phyloP scores from a whole-genome alignment of 106 monocot species.

The Dendrobium catenatum region DNA sequence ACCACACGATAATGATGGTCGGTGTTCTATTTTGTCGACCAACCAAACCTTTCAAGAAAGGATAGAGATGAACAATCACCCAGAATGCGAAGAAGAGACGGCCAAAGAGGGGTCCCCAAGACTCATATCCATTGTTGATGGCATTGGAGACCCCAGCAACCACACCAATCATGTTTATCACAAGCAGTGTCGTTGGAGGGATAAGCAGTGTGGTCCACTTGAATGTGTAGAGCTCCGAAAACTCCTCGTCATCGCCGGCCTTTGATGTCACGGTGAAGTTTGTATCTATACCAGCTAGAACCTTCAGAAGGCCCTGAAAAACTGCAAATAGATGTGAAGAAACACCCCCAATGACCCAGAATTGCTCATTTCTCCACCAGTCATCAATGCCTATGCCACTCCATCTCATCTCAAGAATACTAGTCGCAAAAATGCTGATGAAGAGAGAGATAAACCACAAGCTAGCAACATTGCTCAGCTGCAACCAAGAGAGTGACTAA shows the following conservation, averaged over 20 bases:
- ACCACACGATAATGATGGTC: conserved; percentile 82
- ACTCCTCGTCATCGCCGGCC: conserved; percentile 54
- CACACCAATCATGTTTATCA: conserved; percentile 65
- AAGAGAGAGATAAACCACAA: conserved; percentile 51
- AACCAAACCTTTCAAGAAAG: conserved; percentile 78
- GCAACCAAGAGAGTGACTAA: conserved; percentile 4
- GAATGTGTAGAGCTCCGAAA: conserved; percentile 68
- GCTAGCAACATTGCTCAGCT: conserved; percentile 50
- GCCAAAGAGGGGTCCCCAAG: conserved; percentile 79
- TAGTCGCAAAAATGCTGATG: conserved; percentile 50
- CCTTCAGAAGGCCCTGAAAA: conserved; percentile 69
- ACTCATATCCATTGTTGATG: conserved; percentile 85
- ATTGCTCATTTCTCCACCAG: conserved; percentile 71
- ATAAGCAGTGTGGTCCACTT: conserved; percentile 82
- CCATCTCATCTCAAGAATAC: conserved; percentile 60
- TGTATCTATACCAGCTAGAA: conserved; percentile 76
- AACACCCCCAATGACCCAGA: conserved; percentile 77
- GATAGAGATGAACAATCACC: conserved; percentile 79
- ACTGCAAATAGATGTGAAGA: conserved; percentile 71
- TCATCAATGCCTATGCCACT: conserved; percentile 46
- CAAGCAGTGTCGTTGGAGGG: conserved; percentile 69
- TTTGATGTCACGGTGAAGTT: conserved; percentile 82
- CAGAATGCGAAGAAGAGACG: conserved; percentile 78
- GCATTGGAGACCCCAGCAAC: conserved; percentile 78
- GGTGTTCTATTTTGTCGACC: conserved; percentile 71